Evolutionary conservation across 441 rosid genomes (phyloP).

Genomic region (Adansonia madagascariensis): DNA sequence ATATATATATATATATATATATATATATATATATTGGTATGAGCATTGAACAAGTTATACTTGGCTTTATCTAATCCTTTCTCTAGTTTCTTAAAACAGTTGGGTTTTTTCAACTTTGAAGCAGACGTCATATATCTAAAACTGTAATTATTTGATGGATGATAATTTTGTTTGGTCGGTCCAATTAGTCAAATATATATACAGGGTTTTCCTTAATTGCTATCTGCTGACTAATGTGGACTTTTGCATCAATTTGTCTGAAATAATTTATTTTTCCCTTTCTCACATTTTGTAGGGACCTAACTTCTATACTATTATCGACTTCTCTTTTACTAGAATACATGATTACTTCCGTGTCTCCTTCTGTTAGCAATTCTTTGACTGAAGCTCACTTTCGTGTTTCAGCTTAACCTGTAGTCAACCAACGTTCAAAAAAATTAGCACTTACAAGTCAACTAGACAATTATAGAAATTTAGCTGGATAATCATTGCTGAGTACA

Average conservation of each 20-base stretch:
- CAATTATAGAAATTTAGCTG: background rate
- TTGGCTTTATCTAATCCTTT: background rate
- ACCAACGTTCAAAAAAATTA: slow-evolving; percentile 1
- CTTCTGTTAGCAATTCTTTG: background rate
- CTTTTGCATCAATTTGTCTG: slow-evolving; percentile 10
- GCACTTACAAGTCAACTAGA: background rate
- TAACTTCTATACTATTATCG: background rate
- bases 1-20: background rate
- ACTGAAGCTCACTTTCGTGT: background rate
- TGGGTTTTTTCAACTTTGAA: background rate
- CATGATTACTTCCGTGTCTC: slow-evolving; percentile 4
- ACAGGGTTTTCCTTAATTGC: background rate
- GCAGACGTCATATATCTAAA: background rate
- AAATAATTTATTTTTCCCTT: background rate
- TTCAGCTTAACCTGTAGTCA: background rate
- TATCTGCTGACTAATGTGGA: slow-evolving; percentile 10
- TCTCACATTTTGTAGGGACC: background rate
- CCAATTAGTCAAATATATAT: background rate
- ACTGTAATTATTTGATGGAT: background rate
- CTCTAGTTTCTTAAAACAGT: background rate
- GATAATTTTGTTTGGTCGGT: slow-evolving; percentile 13
- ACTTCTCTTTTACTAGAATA: background rate
- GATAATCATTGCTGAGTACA: background rate
- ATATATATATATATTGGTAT: too few relatives aligned
- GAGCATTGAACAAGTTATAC: background rate